Evolutionary conservation across 495 filamentous ascomycete species (phyloP), one percentile per base, ranked within the genome.

Genomic region (Podospora australis): DNA sequence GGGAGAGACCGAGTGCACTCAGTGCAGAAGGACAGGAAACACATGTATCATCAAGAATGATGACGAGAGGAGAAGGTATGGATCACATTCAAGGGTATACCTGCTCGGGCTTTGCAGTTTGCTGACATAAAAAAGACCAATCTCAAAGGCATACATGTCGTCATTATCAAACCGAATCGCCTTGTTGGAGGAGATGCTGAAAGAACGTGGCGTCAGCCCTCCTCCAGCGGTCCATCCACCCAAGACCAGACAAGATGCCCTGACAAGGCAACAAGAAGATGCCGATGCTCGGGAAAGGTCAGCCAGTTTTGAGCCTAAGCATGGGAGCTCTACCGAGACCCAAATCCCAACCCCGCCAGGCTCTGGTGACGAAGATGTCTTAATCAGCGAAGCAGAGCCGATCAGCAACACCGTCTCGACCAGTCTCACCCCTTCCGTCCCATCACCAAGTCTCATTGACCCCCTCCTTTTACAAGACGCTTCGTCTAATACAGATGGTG

Each of bases 31-130:
- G 24, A 70, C 70, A 3, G 70, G 73, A 35, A 62, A 68, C 24
- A 63, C 72, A 35, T 79, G 75, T 50, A 62, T 79, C 26, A 79
- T 79, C 53, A 75, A 72, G 55, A 78, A 77, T 55, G 75, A 79
- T 53, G 75, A 79, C 54, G 73, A 79, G 55, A 58, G 75, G 34
- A 55, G 75, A 51, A 59, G 72, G 73, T 73, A 50, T 35, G 64
- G 5, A 30, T 13, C 13, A 30, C 6, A 30, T 6, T 30, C 6
- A 30, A 6, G 6, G 26, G 26, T 13, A 30, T 6, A 30, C 13
- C 26, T 30, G 13, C 26, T 30, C 7, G 13, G 13, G 28, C 28
- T 30, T n/a, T n/a, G 7, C 28, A 30, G n/a, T n/a, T n/a, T n/a
- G n/a, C n/a, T n/a, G n/a, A n/a, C n/a, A n/a, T n/a, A n/a, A n/a